Base-by-base conservation (phyloP, 2,329 filamentous ascomycete species). In the Fusarium protoensiforme region DNA sequence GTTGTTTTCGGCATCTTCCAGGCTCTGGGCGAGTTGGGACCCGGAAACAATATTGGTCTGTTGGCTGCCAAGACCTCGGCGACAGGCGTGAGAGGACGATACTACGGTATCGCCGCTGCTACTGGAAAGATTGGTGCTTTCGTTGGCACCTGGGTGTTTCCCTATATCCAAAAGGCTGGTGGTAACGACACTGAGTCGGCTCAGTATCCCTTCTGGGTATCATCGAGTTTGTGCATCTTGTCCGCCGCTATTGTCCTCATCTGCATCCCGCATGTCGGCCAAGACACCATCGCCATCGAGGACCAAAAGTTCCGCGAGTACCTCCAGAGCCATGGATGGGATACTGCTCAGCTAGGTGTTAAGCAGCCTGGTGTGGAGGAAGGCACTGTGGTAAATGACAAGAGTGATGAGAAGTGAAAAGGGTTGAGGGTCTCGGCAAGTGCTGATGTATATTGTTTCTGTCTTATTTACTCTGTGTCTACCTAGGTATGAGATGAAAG, bases 131-230 rank as follows among this genome's bases (percentile, higher is more conserved):
- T 95, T 39, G 92, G 92, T 58, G 95, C 94, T 4, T 98, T 98
- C 76, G 90, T 97, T 10, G 95, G 95, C 11, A 94, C 92, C 1
- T 95, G 93, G 77, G 91, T 96, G 14, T 94, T 96, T 78, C 92
- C 92, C 0, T 89, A 94, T 68, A 92, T 95, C 64, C 86, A 90
- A 59, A 88, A 87, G 0, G 91, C 89, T 0, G 91, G 89, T 10
- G 87, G 87, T 1, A 79, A 85, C 63, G 85, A 87, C 61, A 82
- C 83, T 0, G 83, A 89, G 22, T 86, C 87, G 7, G 94, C 94
- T 1, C 94, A 98, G 80, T 94, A 97, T 75, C 95, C 95, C 0
- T 98, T 98, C 84, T 98, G 91, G 81, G 94, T 98, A n/a, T 92
- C 92, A 2, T 93, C 92, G 41, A 86, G 89, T 27, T 82, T 98